Base-by-base conservation (phyloP, 2,329 filamentous ascomycete genomes). In the Apiospora hydei region DNA sequence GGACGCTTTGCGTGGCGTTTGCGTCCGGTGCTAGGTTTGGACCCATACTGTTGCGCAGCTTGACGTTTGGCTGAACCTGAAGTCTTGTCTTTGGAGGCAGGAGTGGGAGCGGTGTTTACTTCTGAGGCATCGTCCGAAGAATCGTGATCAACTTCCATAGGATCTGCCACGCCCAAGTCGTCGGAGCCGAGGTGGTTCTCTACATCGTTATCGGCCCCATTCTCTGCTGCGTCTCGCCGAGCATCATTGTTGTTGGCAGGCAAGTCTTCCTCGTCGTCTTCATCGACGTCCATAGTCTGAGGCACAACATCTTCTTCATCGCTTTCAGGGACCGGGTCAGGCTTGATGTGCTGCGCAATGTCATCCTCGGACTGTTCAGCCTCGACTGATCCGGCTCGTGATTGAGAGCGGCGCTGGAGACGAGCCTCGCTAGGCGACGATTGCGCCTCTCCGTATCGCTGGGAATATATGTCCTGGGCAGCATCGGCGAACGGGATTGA, bases 1-100 rank as follows among this genome's bases (percentile, higher is more conserved):
- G 76, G 73, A 3, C 72, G 72, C 51, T 80, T 80, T 5, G 69
- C 76, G 11, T 77, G 64, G 49, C 79, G 78, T 46, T 78, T 81
- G 67, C 76, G 75, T 49, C 75, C 71, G 11, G 75, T 77, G 53
- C 72, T 72, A 14, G 73, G 41, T 66, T 73, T 77, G 10, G 71
- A 68, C 3, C 70, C 76, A 71, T 53, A 77, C 47, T 47, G 77
- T 73, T 72, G 21, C 57, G 18, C 11, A 7, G 34, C 34, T 4
- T 11, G 34, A 30, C 57, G 18, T 41, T 3, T 34, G 16, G 53
- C 16, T 38, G 53, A 61, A 38, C 30, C 53, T 7, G 30, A 57
- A 18, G 51, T 13, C 3, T 18, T 10, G 3, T n/a, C 73, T 69
- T 68, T 77, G 67, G 34, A 75, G 47, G 41, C 44, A 21, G 70